Conservation (phyloP, 164 flowering plant genomes). For the Berberis thunbergii region DNA sequence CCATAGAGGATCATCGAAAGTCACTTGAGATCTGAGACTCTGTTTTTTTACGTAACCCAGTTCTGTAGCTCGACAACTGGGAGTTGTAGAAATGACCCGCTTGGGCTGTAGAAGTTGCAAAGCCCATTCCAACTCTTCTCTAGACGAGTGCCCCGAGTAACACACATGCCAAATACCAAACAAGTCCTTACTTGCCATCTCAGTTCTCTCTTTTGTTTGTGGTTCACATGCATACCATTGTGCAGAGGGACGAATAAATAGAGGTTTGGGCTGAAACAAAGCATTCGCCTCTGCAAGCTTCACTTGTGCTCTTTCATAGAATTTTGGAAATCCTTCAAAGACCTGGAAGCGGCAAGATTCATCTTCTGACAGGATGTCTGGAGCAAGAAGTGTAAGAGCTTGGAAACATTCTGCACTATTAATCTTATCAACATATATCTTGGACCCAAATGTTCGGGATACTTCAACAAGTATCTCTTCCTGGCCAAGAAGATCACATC, state of each 20-base stretch:
- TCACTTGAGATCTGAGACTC: constrained; percentile 21
- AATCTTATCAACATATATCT: constrained; percentile 56
- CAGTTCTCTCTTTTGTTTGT: constrained; percentile 24
- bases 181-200: constrained; percentile 49
- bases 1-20: constrained; percentile 49
- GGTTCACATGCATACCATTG: constrained; percentile 74
- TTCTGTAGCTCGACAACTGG: constrained; percentile 68
- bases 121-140: constrained; percentile 79
- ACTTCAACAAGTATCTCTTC: constrained; percentile 65
- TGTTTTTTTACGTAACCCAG: constrained; percentile 57
- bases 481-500: constrained; percentile 81
- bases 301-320: constrained; percentile 57
- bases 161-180: constrained; percentile 91
- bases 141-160: constrained; percentile 81
- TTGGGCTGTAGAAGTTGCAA: constrained; percentile 70
- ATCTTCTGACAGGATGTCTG: constrained; percentile 58
- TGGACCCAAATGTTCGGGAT: constrained; percentile 69
- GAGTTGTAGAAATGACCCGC: constrained; percentile 77
- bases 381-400: constrained; percentile 38
- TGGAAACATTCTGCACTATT: constrained; percentile 40
- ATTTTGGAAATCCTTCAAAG: constrained; percentile 57
- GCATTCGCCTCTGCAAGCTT: constrained; percentile 45
- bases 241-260: constrained; percentile 77
- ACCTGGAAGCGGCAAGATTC: constrained; percentile 63
- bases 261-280: constrained; percentile 55